Evolutionary conservation across 371 early-diverging fungal species (phyloP).

Genomic region (Actinomortierella ambigua): DNA sequence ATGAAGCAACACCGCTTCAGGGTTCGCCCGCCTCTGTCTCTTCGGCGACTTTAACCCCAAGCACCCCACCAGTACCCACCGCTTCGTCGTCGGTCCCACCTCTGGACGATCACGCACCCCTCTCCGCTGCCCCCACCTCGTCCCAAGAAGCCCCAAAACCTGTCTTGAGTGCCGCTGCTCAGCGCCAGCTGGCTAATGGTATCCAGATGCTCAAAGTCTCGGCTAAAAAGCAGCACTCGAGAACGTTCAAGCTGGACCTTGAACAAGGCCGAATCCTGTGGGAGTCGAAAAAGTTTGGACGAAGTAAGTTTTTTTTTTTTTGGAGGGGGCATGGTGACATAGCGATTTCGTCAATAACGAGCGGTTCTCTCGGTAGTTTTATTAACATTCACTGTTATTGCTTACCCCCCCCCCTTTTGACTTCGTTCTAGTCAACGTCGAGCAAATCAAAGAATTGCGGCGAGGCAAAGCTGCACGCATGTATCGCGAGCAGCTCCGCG

Average conservation of each 20-base stretch:
- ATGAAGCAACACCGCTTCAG: too few species aligned
- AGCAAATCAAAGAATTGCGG: constrained; percentile 51
- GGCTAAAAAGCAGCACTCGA: constrained; percentile 45
- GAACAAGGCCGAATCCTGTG: constrained; percentile 48
- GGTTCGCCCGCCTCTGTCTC: too few species aligned
- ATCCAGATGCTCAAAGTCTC: constrained; percentile 47
- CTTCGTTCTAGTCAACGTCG: constrained; percentile 45
- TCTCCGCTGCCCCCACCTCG: background rate
- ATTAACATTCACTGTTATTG: too few species aligned
- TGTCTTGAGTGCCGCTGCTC: constrained; percentile 10
- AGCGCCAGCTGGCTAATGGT: constrained; percentile 27
- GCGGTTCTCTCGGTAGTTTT: too few species aligned
- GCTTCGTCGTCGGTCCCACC: too few species aligned
- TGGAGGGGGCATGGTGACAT: background rate
- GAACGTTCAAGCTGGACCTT: constrained; percentile 48
- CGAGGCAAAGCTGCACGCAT: constrained; percentile 45
- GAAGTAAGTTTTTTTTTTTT: constrained; percentile 24
- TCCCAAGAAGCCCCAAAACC: constrained; percentile 1
- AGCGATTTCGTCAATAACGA: too few species aligned
- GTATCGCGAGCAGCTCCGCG: constrained; percentile 45
- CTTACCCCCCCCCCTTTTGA: too few species aligned
- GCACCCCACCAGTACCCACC: too few species aligned
- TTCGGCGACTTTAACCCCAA: too few species aligned
- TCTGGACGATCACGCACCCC: too few species aligned
- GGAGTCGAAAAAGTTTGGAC: constrained; percentile 50